Evolutionary conservation across 352 stramenopile species (phyloP).

Genomic region (Phytophthora cactorum): DNA sequence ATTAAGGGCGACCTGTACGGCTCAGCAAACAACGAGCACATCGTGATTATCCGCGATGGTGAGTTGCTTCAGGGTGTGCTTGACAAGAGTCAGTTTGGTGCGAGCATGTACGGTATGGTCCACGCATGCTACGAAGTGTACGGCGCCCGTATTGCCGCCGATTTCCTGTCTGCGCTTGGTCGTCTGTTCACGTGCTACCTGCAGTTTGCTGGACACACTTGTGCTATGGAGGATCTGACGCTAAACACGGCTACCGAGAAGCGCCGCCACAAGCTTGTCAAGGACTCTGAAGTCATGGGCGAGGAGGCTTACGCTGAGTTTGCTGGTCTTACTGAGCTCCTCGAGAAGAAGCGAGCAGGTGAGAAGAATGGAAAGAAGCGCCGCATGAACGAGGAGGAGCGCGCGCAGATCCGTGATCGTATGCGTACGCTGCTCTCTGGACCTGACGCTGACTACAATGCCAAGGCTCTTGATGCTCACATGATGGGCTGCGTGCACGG

Average conservation of each 20-base stretch:
- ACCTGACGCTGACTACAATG: conserved; percentile 74
- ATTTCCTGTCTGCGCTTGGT: conserved; percentile 83
- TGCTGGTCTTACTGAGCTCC: conserved; percentile 72
- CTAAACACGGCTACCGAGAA: conserved; percentile 95
- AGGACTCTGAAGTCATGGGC: conserved; percentile 77
- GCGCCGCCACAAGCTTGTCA: conserved; percentile 90
- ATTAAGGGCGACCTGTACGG: conserved; percentile 96
- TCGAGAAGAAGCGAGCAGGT: conserved; percentile 62
- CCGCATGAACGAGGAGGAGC: conserved; percentile 86
- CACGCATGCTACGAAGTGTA: conserved; percentile 97
- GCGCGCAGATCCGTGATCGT: conserved; percentile 68
- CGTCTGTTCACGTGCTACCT: conserved; percentile 98
- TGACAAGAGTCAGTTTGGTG: conserved; percentile 99
- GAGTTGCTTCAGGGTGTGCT: conserved; percentile 97
- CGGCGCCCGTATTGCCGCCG: conserved; percentile 78
- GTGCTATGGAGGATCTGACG: conserved; percentile 98
- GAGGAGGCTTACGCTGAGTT: conserved; percentile 90
- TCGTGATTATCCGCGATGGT: conserved; percentile 96
- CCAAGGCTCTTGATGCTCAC: conserved; percentile 84
- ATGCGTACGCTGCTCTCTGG: conserved; percentile 82
- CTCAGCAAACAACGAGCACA: conserved; percentile 94
- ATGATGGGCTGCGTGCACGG: conserved; percentile 92
- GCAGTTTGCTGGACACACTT: conserved; percentile 98
- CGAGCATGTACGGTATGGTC: conserved; percentile 97
- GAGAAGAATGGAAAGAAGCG: conserved; percentile 69